Evolutionary conservation across 1,284 basidiomycete species (phyloP), one percentile per base, ranked within the genome.

Genomic region (Amylostereum chailletii): DNA sequence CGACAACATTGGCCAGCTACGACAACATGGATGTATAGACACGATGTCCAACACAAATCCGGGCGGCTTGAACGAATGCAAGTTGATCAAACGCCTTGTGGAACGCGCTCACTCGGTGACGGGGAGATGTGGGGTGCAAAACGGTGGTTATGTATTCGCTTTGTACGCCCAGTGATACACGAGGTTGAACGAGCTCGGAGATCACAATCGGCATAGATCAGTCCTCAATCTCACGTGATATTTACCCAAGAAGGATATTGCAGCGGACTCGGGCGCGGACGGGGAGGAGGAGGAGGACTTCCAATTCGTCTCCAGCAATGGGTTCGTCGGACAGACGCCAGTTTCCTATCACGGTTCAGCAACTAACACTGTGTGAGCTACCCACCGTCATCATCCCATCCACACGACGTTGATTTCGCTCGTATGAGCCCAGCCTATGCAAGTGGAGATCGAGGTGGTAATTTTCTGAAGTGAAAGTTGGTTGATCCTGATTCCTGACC

Each of bases 101-200:
- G 19, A 19, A 19, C 57, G 11, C 33, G 29, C 42, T 48, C 51
- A 54, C 62, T 71, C 55, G 69, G 64, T 44, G 50, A 51, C 52
- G 43, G 48, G 45, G 45, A 34, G 45, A 46, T 48, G 47, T 34
- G 55, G 45, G 53, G 48, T 48, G 38, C 54, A 57, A 47, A 49
- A 56, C 42, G 45, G 59, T 45, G 62, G 71, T 81, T 73, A 19
- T 19, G 19, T 19, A 19, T 19, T 19, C 67, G 94, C 94, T 80
- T 95, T 97, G 65, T 92, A 96, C 39, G 95, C 95, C 96, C 96
- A 99, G 63, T 97, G 97, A 63, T 98, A 97, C 50, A 99, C 91
- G 56, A 78, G 79, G 59, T 98, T 97, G 63, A 99, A 91, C 19
- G 81, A 78, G 63, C 93, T 95, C n/a, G 96, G 96, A 2, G 88